These are phyloP conservation scores for Trichoderma pleuroti DNA, from an alignment of 2,329 filamentous ascomycete species.

Conservation along the genomic window DNA sequence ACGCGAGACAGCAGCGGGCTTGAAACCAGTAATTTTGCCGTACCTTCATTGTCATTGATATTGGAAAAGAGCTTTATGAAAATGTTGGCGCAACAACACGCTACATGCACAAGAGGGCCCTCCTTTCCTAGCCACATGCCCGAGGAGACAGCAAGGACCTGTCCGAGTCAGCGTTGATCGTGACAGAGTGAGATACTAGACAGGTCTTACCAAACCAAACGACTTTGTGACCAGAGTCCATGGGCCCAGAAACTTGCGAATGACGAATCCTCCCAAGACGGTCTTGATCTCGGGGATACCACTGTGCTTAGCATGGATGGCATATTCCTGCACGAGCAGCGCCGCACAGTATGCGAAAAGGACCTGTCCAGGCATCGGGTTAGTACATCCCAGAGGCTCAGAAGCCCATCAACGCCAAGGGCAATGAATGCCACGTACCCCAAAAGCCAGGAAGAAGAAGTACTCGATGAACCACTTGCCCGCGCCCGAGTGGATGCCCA, in stretches of 20 bases:
- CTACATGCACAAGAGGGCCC: conserved; percentile 90
- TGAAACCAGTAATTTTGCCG: conserved; percentile 18
- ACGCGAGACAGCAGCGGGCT: not conserved
- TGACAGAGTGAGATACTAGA: conserved; percentile 10
- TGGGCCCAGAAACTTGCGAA: conserved; percentile 75
- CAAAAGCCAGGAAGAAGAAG: conserved; percentile 79
- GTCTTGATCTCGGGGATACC: conserved; percentile 99
- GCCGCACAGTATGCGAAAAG: conserved; percentile 75
- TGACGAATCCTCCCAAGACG: conserved; percentile 88
- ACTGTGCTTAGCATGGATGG: conserved; percentile 85
- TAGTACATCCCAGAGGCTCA: not conserved
- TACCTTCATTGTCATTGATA: conserved; percentile 84
- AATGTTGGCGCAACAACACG: conserved; percentile 91
- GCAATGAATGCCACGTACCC: conserved; percentile 51
- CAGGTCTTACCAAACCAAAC: conserved; percentile 67
- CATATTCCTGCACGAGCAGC: conserved; percentile 77
- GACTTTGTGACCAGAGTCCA: conserved; percentile 93
- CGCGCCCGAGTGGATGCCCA: conserved; percentile 61
- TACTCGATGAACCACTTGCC: conserved; percentile 84
- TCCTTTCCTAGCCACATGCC: conserved; percentile 97
- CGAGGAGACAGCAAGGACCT: conserved; percentile 88
- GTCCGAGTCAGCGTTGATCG: not conserved
- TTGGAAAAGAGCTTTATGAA: conserved; percentile 83
- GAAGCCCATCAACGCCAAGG: not conserved
- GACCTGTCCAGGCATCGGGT: conserved; percentile 46